Base-by-base conservation (phyloP, 805 yeast genomes). In the Candida mattraensis region DNA sequence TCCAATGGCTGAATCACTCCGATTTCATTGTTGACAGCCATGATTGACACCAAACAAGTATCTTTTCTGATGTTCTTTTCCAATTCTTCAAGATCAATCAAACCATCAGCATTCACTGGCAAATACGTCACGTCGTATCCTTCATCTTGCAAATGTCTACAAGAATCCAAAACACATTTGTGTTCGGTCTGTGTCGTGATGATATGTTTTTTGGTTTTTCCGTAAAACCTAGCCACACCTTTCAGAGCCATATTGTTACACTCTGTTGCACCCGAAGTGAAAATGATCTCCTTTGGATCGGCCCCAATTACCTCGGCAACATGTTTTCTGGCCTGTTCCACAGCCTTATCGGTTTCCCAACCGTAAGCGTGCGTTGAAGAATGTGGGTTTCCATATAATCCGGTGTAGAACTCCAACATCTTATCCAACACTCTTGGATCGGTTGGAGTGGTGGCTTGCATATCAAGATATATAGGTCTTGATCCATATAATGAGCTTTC, bases 181-280 rank as follows among this genome's bases (percentile, higher is more conserved):
- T 93, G 99, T 65, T 93, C 99, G 2, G 98, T 93, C 63, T 88
- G 95, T 2, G 95, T 79, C 16, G 99, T 93, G 60, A 93, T 89
- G 51, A 93, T 83, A 63, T 93, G 99, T 56, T 79, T 83, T 69
- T 91, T 93, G 26, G 91, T 83, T 55, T 83, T 85, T 41, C 78
- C 76, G 69, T 91, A 93, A 64, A 93, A 93, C 43, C 96, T 74
- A 3, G 96, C 91, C 11, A 93, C 95, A 57, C 99, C 99, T 65
- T 93, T 93, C 50, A 93, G 66, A 18, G 85, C 89, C 87, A 87
- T 86, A 61, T 94, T 93, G 67, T 93, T 93, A 29, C 93, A 80
- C 63, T 93, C 99, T 4, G 99, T 93, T 40, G 99, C 99, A 40
- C 99, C 99, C 2, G 94, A 83, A 0, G 98, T 93, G 69, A 93